Percentiles rank a stretch among this genome's conserved stretches.
Evolutionary conservation across 768 basidiomycete species (phyloP).

Genomic region (Amanita rimosa): DNA sequence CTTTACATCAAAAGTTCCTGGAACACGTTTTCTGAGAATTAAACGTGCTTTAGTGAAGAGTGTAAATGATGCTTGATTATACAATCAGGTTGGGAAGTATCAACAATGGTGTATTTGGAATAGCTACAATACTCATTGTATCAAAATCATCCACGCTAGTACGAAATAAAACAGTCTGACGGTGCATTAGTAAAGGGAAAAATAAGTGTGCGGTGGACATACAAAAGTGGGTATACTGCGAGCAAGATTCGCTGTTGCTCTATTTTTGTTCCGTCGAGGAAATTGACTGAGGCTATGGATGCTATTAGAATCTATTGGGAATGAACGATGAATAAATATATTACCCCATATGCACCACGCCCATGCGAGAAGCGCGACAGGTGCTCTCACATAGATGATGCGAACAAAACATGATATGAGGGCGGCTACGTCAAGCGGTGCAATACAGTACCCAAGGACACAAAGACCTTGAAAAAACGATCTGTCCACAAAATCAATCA

Average conservation of each 20-base stretch:
- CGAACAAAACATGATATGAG: constrained; percentile 79
- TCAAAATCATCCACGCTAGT: constrained; percentile 94
- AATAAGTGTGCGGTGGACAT: constrained; percentile 18
- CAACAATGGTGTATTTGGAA: neutral
- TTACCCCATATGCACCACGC: constrained; percentile 97
- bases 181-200: neutral
- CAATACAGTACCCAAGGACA: constrained; percentile 91
- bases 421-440: constrained; percentile 86
- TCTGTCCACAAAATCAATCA: constrained; percentile 22
- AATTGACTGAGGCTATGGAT: constrained; percentile 76
- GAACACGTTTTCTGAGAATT: constrained; percentile 1
- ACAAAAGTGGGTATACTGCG: constrained; percentile 95
- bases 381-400: constrained; percentile 77
- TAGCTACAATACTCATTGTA: constrained; percentile 41
- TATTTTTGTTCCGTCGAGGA: constrained; percentile 91
- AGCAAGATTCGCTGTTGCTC: constrained; percentile 83
- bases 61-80: neutral
- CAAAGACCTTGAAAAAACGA: constrained; percentile 97
- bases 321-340: constrained; percentile 11
- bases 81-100: neutral
- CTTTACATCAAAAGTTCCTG: neutral
- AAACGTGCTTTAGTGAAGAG: constrained; percentile 3
- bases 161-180: constrained; percentile 85
- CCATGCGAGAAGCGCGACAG: constrained; percentile 80
- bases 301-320: neutral